Evolutionary conservation across 768 basidiomycete species (phyloP), one percentile per base, ranked within the genome.

Genomic region (Russula olivacea): DNA sequence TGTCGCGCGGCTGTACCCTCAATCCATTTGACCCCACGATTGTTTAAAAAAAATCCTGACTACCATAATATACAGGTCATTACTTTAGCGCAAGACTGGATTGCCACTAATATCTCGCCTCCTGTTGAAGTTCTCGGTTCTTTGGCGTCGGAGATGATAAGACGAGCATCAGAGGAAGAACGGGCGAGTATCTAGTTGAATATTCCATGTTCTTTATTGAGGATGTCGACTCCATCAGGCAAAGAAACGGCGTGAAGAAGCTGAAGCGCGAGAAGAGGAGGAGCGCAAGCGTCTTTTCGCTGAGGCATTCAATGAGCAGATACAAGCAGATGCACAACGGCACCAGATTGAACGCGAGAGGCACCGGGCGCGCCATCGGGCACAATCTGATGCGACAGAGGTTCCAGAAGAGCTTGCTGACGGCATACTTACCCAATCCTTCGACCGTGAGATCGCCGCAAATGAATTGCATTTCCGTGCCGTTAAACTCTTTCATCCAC

Each of bases 91-190:
- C 85, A 89, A 72, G 88, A 89, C 40, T 91, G 88, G 89, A 76
- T 91, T 53, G 74, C 76, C 17, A 74, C 75, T 28, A 80, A 86
- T 62, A 76, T 89, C 51, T 74, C 74, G 23, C 85, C 84, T 1
- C 79, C 81, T 2, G 76, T 77, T 8, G 86, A 89, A 71, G 80
- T 78, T 9, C 76, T 78, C 14, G 87, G 86, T 17, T 93, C 91
- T 0, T 79, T 93, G 4, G 91, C 91, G 12, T 77, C 82, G 5
- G 82, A 92, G 71, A 92, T 93, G 91, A 86, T 78, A 51, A 81
- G 80, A 65, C 82, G 91, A 34, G 89, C 89, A 0, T 74, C 77
- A 65, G 86, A 89, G 55, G 84, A 87, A 72, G 85, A 90, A 68
- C 77, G 76, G 68, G 89, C 87, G 55, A 57, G 80, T 71, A 40